Evolutionary conservation across 2,329 filamentous ascomycete genomes (phyloP).

Genomic region (Colletotrichum echinochloae): DNA sequence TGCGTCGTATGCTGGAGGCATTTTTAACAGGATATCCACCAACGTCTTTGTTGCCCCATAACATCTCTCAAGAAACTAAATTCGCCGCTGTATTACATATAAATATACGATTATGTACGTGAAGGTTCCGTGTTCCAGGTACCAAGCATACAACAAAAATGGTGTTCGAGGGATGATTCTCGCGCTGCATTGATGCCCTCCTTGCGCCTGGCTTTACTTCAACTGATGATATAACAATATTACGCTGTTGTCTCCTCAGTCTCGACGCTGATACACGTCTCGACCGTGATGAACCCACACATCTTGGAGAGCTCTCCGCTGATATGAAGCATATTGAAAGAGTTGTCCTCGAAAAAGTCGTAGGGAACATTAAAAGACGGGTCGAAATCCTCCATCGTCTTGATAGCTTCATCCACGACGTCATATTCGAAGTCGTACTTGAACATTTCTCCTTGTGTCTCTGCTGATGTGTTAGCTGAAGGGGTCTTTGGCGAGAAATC

Average conservation of each 20-base stretch:
- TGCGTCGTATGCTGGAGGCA: not conserved
- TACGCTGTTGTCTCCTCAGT: not conserved
- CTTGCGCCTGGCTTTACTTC: not conserved
- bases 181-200: not conserved
- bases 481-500: not conserved
- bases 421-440: slow-evolving; percentile 43
- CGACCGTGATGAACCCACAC: slow-evolving; percentile 14
- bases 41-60: not conserved
- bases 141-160: not conserved
- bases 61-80: not conserved
- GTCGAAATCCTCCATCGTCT: slow-evolving; percentile 42
- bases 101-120: not conserved
- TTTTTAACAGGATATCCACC: not conserved
- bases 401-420: slow-evolving; percentile 38
- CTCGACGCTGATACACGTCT: slow-evolving; percentile 12
- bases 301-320: slow-evolving; percentile 14
- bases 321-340: slow-evolving; percentile 1
- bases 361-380: slow-evolving; percentile 40
- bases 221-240: not conserved
- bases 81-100: not conserved
- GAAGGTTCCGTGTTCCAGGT: not conserved
- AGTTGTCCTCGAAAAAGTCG: slow-evolving; percentile 43
- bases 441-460: slow-evolving; percentile 28
- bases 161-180: not conserved
- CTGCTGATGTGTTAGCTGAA: not conserved